A percentile compares a stretch with the other conserved stretches of the same genome.
Conservation (phyloP, 441 rosid species). For the Adansonia gregorii region DNA sequence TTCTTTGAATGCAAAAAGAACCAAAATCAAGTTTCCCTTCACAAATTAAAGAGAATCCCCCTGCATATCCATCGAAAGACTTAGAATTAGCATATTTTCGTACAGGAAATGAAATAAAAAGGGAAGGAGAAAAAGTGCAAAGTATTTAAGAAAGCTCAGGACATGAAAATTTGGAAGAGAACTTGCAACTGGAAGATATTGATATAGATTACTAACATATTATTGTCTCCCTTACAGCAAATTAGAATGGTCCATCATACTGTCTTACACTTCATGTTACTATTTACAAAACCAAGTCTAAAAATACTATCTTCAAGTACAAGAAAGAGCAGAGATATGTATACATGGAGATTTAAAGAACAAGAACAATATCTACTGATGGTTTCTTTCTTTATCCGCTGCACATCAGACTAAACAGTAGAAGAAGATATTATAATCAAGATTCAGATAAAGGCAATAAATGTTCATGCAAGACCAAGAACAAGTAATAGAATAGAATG, state of each 20-base stretch:
- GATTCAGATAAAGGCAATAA: not conserved
- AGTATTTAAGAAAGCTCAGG: not conserved
- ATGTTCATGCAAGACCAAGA: constrained; percentile 2
- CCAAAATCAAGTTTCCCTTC: constrained; percentile 44
- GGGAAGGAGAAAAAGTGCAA: not conserved
- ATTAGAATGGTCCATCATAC: not conserved
- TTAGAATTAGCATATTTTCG: constrained; percentile 3
- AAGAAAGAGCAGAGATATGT: not conserved
- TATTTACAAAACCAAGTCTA: not conserved
- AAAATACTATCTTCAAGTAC: not conserved
- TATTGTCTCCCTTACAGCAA: not conserved
- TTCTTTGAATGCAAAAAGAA: constrained; percentile 62
- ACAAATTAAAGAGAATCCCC: constrained; percentile 55
- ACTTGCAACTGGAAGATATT: not conserved
- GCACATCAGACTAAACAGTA: not conserved
- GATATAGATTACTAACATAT: not conserved
- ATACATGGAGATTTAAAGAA: not conserved
- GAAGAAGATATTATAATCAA: not conserved
- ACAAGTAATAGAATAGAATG: not conserved
- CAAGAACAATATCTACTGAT: not conserved
- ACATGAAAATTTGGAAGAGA: not conserved
- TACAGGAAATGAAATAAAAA: not conserved
- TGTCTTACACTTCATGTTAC: not conserved
- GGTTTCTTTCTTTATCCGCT: not conserved
- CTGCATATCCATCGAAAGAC: constrained; percentile 45